Evolutionary conservation across 306 rosid species (phyloP), one percentile per base, ranked within the genome.

Genomic region (Prunus mira): DNA sequence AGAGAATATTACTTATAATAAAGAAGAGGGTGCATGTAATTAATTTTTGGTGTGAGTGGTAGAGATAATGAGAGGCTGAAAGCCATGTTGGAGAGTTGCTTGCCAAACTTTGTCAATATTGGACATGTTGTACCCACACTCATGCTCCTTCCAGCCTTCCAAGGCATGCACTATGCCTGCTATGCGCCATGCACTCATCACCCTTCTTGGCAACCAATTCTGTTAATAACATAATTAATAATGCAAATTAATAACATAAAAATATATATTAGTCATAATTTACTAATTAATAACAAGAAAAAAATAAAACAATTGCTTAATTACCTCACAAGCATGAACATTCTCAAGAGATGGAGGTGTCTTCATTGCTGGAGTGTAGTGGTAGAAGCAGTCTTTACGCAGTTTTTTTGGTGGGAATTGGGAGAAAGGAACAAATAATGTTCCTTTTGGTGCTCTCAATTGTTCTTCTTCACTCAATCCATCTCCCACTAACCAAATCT

Each of bases 161-260:
- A 89, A 61, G 3, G 84, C 94, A 66, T 94, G 96, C 82, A 94
- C 30, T 65, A 89, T 84, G 49, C 95, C 96, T 0, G 91, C 97
- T 6, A 91, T 70, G 3, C 96, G 86, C 88, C 89, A 87, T 0
- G 93, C 97, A 66, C 96, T 92, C 95, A 94, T 91, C 72, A 88
- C 95, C 60, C 91, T 87, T 73, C 96, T 87, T 32, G 91, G 90
- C 22, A 94, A 56, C 98, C 97, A 91, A 19, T 85, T 85, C 84
- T 84, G 67, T 2, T 6, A 32, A 13, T 60, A 20, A 60, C 13
- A 58, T 10, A 12, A 12, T n/a, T n/a, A 24, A 24, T 3, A 13
- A 58, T 11, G 15, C 14, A 38, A 38, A 38, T 38, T 38, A 38
- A 1, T 38, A 32, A 32, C 38, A 32, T 6, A 34, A 0, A 6